phyloP scores from a whole-genome alignment of 768 basidiomycete species.

The Hygrophorus russula region DNA sequence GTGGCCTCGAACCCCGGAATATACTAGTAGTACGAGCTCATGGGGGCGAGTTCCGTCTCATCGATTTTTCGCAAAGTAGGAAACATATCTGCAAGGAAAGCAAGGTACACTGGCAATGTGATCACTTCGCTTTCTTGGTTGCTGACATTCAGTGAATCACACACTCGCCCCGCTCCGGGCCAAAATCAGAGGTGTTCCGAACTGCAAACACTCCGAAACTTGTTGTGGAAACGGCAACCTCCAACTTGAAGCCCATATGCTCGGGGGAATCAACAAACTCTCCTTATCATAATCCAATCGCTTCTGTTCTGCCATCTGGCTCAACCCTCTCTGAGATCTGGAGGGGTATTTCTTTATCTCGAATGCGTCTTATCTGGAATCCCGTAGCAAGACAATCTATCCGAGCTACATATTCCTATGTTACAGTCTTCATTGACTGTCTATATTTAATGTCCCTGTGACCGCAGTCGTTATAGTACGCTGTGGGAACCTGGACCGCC shows the following conservation, averaged over 20 bases:
- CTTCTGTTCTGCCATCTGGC: too few relatives aligned
- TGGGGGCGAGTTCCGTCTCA: conserved; percentile 11
- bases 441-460: too few relatives aligned
- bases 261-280: neutral
- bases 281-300: too few relatives aligned
- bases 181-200: conserved; percentile 10
- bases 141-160: conserved; percentile 6
- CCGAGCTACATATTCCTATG: too few relatives aligned
- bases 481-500: too few relatives aligned
- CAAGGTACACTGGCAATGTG: conserved; percentile 8
- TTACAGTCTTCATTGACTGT: too few relatives aligned
- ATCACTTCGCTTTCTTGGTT: neutral
- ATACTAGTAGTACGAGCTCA: conserved; percentile 9
- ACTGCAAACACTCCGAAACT: conserved; percentile 12
- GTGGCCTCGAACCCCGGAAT: conserved; percentile 13
- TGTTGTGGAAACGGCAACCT: conserved; percentile 13
- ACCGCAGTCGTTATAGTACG: too few relatives aligned
- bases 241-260: neutral
- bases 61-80: too few relatives aligned
- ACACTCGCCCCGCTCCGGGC: conserved; percentile 5
- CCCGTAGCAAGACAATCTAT: too few relatives aligned
- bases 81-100: conserved; percentile 9
- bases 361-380: too few relatives aligned
- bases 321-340: too few relatives aligned
- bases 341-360: too few relatives aligned